Percentiles rank a stretch among this genome's conserved stretches.
Conservation (phyloP, 2,329 filamentous ascomycete genomes). For the Capronia epimyces region DNA sequence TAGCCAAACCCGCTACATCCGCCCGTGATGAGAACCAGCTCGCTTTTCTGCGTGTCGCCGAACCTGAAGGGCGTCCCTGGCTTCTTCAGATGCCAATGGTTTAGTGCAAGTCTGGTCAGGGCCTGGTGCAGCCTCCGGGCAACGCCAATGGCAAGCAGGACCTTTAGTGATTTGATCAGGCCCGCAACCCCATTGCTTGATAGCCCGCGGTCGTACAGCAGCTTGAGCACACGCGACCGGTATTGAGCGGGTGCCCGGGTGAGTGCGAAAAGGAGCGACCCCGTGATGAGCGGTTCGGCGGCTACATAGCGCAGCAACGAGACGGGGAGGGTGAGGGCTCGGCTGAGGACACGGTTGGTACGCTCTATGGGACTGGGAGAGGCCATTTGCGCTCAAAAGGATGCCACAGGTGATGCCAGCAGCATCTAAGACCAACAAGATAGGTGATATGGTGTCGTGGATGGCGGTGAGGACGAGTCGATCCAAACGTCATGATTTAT, state of each 20-base stretch:
- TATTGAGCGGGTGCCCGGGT: constrained; percentile 20
- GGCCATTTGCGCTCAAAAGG: constrained; percentile 6
- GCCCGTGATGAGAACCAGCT: constrained; percentile 45
- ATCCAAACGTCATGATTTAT: too few relatives aligned
- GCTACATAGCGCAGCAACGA: constrained; percentile 10
- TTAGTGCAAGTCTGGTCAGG: constrained; percentile 47
- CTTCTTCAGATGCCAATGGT: constrained; percentile 37
- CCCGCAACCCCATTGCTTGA: constrained; percentile 12
- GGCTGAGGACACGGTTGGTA: constrained; percentile 4
- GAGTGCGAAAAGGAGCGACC: constrained; percentile 20
- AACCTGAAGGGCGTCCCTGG: constrained; percentile 28
- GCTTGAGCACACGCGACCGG: constrained; percentile 14
- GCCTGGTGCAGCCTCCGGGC: constrained; percentile 47
- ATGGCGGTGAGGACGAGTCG: too few relatives aligned
- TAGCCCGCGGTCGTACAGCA: constrained; percentile 9
- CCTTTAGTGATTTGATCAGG: constrained; percentile 34
- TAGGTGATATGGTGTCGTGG: too few relatives aligned
- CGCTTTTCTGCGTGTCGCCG: constrained; percentile 35
- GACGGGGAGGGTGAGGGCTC: constrained; percentile 15
- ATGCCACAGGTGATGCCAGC: neutral
- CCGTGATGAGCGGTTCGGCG: constrained; percentile 23
- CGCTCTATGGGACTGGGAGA: constrained; percentile 12
- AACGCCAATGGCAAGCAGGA: constrained; percentile 51
- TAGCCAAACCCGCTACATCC: constrained; percentile 70
- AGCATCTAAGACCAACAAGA: too few relatives aligned